These are phyloP conservation scores for Diaporthe longicolla DNA, from an alignment of 2,329 filamentous ascomycete species.

Conservation along the genomic window DNA sequence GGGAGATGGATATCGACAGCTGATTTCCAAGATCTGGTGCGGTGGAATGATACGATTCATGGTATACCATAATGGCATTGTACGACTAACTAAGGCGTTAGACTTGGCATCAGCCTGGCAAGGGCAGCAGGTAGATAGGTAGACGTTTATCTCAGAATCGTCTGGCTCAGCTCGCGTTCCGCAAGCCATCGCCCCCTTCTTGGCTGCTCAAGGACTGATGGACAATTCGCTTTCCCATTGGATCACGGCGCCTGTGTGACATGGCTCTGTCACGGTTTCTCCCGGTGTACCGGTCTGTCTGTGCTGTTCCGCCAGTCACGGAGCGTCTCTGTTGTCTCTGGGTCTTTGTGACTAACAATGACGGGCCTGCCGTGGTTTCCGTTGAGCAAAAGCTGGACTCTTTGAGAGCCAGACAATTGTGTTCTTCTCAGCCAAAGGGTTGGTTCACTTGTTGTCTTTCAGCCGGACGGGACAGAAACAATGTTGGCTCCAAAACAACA, in stretches of 20 bases:
- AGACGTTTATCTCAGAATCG: slow-evolving; percentile 30
- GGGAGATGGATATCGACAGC: slow-evolving; percentile 79
- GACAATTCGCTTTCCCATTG: neutral
- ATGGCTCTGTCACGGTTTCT: no score
- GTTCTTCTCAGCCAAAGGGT: neutral
- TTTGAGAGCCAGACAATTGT: neutral
- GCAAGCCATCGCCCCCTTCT: neutral
- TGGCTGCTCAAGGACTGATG: neutral
- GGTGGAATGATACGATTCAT: slow-evolving; percentile 36
- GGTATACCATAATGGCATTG: slow-evolving; percentile 44
- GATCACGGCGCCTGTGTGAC: no score
- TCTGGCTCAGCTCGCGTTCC: slow-evolving; percentile 34
- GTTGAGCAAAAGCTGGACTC: no score
- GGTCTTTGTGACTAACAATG: slow-evolving; percentile 22
- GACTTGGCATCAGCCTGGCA: slow-evolving; percentile 39
- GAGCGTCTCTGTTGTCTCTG: neutral
- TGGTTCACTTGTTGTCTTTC: slow-evolving; percentile 10
- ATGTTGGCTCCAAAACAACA: slow-evolving; percentile 14
- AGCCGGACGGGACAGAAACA: neutral
- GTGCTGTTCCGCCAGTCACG: neutral
- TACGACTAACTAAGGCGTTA: slow-evolving; percentile 42
- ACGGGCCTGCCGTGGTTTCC: neutral
- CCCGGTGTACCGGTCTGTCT: neutral
- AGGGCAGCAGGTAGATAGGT: slow-evolving; percentile 41
- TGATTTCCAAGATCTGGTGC: slow-evolving; percentile 55